phyloP scores from a whole-genome alignment of 108 stramenopile genomes.

The Discostella stelligeroides region DNA sequence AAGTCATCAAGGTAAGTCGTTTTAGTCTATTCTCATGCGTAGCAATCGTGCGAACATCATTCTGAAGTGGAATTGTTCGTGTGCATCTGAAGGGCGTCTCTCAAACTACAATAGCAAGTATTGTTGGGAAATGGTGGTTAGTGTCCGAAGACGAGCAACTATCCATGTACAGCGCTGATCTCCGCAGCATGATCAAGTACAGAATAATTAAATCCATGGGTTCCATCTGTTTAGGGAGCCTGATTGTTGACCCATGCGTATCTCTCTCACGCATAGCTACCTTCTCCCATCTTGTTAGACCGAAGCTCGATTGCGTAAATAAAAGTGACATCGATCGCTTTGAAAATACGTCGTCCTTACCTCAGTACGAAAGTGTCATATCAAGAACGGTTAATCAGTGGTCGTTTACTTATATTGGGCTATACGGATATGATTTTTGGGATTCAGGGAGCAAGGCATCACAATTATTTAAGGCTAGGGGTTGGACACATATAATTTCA shows the following conservation, averaged over 20 bases:
- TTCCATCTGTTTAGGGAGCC: conserved; percentile 77
- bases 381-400: conserved; percentile 74
- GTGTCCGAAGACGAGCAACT: conserved; percentile 47
- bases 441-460: conserved; percentile 68
- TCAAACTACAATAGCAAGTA: conserved; percentile 74
- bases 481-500: conserved; percentile 76
- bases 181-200: conserved; percentile 48
- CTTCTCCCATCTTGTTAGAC: conserved; percentile 53
- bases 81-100: conserved; percentile 22
- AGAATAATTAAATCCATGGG: conserved; percentile 69
- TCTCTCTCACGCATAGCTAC: conserved; percentile 51
- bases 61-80: conserved; percentile 1
- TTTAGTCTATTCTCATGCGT: not conserved
- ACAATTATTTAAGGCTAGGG: conserved; percentile 73
- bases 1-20: conserved; percentile 64
- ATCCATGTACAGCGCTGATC: conserved; percentile 56
- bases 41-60: not conserved
- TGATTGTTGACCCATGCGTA: conserved; percentile 50
- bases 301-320: conserved; percentile 27
- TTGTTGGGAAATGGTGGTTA: conserved; percentile 87
- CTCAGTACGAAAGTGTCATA: conserved; percentile 55
- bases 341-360: conserved; percentile 42
- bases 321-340: conserved; percentile 19
- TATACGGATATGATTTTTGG: conserved; percentile 78
- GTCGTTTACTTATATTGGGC: conserved; percentile 78